These are phyloP conservation scores for Saccharomycodes ludwigii DNA, from an alignment of 805 yeast genomes.

Conservation along the genomic window DNA sequence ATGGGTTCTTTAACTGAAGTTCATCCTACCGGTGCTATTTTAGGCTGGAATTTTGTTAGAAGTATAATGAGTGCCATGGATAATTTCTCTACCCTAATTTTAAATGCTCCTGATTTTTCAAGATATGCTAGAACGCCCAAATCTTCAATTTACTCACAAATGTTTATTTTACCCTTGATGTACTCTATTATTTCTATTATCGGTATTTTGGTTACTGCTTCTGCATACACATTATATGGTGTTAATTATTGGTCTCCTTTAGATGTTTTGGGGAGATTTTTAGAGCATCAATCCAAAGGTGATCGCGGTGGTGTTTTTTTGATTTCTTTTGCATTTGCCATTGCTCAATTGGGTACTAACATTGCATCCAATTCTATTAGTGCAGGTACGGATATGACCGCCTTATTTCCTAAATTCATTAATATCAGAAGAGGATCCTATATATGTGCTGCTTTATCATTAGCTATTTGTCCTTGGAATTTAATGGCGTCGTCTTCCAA, in stretches of 20 bases:
- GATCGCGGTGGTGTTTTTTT: constrained; percentile 74
- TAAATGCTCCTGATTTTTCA: constrained; percentile 83
- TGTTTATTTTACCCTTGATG: constrained; percentile 58
- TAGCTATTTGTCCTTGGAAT: constrained; percentile 76
- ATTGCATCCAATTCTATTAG: constrained; percentile 61
- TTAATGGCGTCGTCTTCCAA: constrained; percentile 54
- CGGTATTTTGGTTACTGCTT: constrained; percentile 76
- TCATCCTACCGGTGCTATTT: constrained; percentile 15
- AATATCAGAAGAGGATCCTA: constrained; percentile 74
- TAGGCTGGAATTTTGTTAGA: constrained; percentile 79
- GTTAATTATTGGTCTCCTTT: constrained; percentile 75
- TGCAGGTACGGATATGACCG: constrained; percentile 64
- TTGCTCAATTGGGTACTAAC: constrained; percentile 72
- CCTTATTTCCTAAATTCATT: constrained; percentile 48
- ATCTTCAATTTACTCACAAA: constrained; percentile 44
- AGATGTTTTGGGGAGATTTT: constrained; percentile 55
- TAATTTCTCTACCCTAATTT: constrained; percentile 79
- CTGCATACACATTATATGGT: constrained; percentile 56
- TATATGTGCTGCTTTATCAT: constrained; percentile 60
- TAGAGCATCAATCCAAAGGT: constrained; percentile 41
- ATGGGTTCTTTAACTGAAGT: constrained; percentile 15
- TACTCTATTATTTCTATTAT: constrained; percentile 73
- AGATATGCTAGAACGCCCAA: constrained; percentile 56
- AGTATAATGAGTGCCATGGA: constrained; percentile 73
- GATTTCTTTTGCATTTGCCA: constrained; percentile 54